These are phyloP conservation scores for Populus tomentosa DNA, from an alignment of 441 rosid genomes.

Conservation along the genomic window DNA sequence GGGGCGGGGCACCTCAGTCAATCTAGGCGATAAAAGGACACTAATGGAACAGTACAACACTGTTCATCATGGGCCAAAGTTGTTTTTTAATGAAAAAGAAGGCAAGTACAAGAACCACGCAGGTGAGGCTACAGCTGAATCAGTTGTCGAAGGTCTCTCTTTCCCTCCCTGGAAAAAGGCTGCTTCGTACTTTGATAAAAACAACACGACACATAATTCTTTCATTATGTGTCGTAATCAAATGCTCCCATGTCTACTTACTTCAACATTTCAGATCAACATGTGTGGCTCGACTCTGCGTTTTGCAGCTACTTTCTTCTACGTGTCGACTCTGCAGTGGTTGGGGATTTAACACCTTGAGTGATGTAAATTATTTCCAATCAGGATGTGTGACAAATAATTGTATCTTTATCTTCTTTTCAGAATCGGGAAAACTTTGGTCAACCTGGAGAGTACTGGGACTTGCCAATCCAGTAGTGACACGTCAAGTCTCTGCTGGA, in stretches of 20 bases:
- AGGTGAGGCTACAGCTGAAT: constrained; percentile 21
- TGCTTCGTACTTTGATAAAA: constrained; percentile 24
- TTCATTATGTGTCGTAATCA: constrained; percentile 11
- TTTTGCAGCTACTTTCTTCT: rapidly evolving
- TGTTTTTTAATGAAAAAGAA: not conserved
- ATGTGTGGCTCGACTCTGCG: not conserved
- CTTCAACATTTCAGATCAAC: not conserved
- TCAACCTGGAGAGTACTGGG: constrained; percentile 14
- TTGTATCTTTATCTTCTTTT: constrained; percentile 14
- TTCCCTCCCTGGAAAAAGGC: constrained; percentile 14
- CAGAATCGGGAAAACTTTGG: constrained; percentile 4
- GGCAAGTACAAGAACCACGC: constrained; percentile 27
- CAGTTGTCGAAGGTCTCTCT: constrained; percentile 13
- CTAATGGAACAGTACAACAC: not conserved
- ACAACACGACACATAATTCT: not conserved
- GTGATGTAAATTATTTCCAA: not conserved
- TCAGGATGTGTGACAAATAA: not conserved
- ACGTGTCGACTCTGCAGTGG: constrained; percentile 9
- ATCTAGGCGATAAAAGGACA: not conserved
- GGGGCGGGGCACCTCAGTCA: constrained; percentile 5
- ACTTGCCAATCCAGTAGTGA: constrained; percentile 18
- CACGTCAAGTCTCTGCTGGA: constrained; percentile 19
- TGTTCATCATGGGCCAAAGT: constrained; percentile 14
- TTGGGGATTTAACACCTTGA: not conserved
- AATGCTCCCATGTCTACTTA: constrained; percentile 3